Evolutionary conservation across 2,329 filamentous ascomycete species (phyloP).

Genomic region (Sordariomycetes sp.): DNA sequence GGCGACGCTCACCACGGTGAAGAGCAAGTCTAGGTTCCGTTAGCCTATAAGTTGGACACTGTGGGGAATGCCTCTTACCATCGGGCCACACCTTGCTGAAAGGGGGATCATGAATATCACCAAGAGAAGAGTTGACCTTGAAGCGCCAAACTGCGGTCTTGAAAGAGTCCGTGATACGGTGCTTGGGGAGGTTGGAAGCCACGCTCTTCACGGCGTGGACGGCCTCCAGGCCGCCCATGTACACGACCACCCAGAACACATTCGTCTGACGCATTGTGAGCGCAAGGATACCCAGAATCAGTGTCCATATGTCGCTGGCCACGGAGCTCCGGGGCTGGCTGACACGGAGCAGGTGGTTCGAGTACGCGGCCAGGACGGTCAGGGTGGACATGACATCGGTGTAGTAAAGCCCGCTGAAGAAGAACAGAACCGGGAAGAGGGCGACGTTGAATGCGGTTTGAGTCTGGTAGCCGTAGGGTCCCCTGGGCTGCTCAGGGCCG

Average conservation of each 20-base stretch:
- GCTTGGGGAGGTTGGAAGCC: slow-evolving; percentile 10
- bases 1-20: slow-evolving; percentile 49
- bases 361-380: slow-evolving; percentile 58
- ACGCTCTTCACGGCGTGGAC: slow-evolving; percentile 36
- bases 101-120: slow-evolving; percentile 41
- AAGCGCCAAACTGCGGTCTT: background rate
- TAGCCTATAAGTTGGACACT: slow-evolving; percentile 4
- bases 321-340: slow-evolving; percentile 16
- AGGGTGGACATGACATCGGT: slow-evolving; percentile 79
- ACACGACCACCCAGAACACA: slow-evolving; percentile 84
- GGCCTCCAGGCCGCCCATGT: slow-evolving; percentile 50
- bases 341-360: slow-evolving; percentile 35
- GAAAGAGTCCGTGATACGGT: background rate
- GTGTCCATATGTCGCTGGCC: slow-evolving; percentile 24
- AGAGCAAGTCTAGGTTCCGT: slow-evolving; percentile 31
- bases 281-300: slow-evolving; percentile 48
- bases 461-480: slow-evolving; percentile 26
- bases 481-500: slow-evolving; percentile 1
- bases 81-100: slow-evolving; percentile 31
- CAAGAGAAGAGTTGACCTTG: slow-evolving; percentile 29
- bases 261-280: slow-evolving; percentile 87
- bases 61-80: slow-evolving; percentile 23
- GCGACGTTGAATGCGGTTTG: slow-evolving; percentile 67
- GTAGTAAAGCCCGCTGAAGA: slow-evolving; percentile 92
- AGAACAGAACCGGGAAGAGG: slow-evolving; percentile 83